These are phyloP conservation scores for Yamadazyma akitaensis DNA, from an alignment of 805 yeast genomes.

Conservation along the genomic window DNA sequence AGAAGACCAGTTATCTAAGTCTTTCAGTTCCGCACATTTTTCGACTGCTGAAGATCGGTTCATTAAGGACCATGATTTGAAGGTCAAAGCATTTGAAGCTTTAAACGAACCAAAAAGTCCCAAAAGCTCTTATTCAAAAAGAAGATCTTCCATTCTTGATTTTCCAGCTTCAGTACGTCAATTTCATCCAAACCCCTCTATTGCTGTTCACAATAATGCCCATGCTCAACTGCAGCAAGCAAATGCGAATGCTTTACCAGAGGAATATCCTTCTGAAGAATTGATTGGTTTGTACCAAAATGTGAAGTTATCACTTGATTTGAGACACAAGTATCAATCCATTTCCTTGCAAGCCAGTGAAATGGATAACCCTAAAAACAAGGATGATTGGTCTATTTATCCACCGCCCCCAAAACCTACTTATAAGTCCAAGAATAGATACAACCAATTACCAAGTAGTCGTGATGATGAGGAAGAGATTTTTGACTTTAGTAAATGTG, in stretches of 20 bases:
- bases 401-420: slow-evolving; percentile 95
- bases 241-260: slow-evolving; percentile 21
- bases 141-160: slow-evolving; percentile 40
- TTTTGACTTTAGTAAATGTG: slow-evolving; percentile 57
- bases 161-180: slow-evolving; percentile 21
- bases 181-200: slow-evolving; percentile 15
- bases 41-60: slow-evolving; percentile 63
- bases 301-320: slow-evolving; percentile 61
- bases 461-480: slow-evolving; percentile 41
- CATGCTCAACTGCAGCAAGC: slow-evolving; percentile 7
- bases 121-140: slow-evolving; percentile 16
- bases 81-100: slow-evolving; percentile 55
- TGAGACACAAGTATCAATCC: slow-evolving; percentile 73
- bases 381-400: slow-evolving; percentile 68
- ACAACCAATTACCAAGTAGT: slow-evolving; percentile 40
- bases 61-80: slow-evolving; percentile 66
- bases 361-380: slow-evolving; percentile 81
- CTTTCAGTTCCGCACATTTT: slow-evolving; percentile 50
- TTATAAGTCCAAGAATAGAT: slow-evolving; percentile 55
- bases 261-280: slow-evolving; percentile 65
- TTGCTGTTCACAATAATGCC: slow-evolving; percentile 13
- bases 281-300: slow-evolving; percentile 59
- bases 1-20: slow-evolving; percentile 29
- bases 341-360: slow-evolving; percentile 66
- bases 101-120: slow-evolving; percentile 23